A percentile compares a stretch with the other conserved stretches of the same genome.
Evolutionary conservation across 495 filamentous ascomycete species (phyloP).

Genomic region (Annulohypoxylon nitens): DNA sequence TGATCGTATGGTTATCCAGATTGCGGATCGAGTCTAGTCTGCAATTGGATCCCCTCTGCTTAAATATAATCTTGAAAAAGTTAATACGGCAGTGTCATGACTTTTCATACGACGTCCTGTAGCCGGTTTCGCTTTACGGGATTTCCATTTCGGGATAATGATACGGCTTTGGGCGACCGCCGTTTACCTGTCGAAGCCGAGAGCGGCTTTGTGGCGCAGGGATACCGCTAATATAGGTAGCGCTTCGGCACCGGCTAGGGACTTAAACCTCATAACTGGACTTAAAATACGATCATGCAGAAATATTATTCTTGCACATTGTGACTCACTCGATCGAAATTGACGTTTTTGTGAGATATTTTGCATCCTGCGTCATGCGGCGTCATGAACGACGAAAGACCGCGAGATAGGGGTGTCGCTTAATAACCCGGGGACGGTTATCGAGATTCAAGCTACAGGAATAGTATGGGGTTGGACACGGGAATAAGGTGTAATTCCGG

Average conservation of each 20-base stretch:
- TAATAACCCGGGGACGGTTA: not conserved
- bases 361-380: constrained; percentile 5
- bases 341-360: too few species aligned
- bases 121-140: constrained; percentile 40
- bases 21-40: not conserved
- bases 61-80: constrained; percentile 10
- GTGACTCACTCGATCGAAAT: not conserved
- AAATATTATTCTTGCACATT: not conserved
- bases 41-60: constrained; percentile 8
- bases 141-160: constrained; percentile 18
- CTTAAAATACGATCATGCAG: not conserved
- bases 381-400: not conserved
- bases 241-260: constrained; percentile 3
- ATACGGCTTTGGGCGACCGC: not conserved
- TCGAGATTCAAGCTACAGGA: not conserved
- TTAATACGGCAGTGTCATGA: not conserved
- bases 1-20: not conserved
- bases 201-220: constrained; percentile 17
- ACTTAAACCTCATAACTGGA: not conserved
- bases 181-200: constrained; percentile 33
- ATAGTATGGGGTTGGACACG: not conserved
- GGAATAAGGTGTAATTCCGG: not conserved
- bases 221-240: not conserved
- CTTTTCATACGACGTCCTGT: constrained; percentile 16
- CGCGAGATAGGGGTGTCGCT: not conserved